phyloP scores from a whole-genome alignment of 2,329 filamentous ascomycete species.

The Tolypocladium inflatum region DNA sequence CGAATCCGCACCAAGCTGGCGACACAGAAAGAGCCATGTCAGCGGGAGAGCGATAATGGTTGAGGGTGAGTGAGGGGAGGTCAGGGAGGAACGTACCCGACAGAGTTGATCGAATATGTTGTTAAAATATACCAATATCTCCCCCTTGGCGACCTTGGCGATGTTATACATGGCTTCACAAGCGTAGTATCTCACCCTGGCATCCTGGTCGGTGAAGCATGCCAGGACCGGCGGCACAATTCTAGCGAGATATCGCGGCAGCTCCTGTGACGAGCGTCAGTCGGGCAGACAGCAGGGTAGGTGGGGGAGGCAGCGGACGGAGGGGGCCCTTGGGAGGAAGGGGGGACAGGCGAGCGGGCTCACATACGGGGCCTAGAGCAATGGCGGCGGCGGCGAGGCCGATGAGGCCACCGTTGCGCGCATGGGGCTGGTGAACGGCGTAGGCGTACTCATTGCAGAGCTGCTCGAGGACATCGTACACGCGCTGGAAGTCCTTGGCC shows the following conservation, averaged over 20 bases:
- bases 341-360: not conserved
- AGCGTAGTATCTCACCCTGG: conserved; percentile 91
- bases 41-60: not conserved
- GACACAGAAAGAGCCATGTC: not conserved
- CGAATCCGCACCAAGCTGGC: conserved; percentile 83
- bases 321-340: not conserved
- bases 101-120: conserved; percentile 95
- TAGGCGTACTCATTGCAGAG: conserved; percentile 97
- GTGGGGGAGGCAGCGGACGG: not conserved
- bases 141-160: conserved; percentile 96
- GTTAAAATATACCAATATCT: conserved; percentile 96
- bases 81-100: conserved; percentile 52
- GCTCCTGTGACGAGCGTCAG: conserved; percentile 47
- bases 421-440: conserved; percentile 92
- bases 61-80: conserved; percentile 1
- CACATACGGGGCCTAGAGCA: conserved; percentile 76
- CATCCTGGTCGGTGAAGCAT: conserved; percentile 97
- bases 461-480: conserved; percentile 85
- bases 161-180: conserved; percentile 99
- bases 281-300: not conserved
- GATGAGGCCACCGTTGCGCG: conserved; percentile 91
- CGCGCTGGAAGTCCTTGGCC: conserved; percentile 66
- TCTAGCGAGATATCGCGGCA: conserved; percentile 82
- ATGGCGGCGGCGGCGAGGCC: conserved; percentile 93
- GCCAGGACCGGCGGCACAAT: conserved; percentile 95